Percentiles rank a stretch among this genome's conserved stretches.
phyloP scores from a whole-genome alignment of 108 stramenopile genomes.

The Phaeodactylum tricornutum region DNA sequence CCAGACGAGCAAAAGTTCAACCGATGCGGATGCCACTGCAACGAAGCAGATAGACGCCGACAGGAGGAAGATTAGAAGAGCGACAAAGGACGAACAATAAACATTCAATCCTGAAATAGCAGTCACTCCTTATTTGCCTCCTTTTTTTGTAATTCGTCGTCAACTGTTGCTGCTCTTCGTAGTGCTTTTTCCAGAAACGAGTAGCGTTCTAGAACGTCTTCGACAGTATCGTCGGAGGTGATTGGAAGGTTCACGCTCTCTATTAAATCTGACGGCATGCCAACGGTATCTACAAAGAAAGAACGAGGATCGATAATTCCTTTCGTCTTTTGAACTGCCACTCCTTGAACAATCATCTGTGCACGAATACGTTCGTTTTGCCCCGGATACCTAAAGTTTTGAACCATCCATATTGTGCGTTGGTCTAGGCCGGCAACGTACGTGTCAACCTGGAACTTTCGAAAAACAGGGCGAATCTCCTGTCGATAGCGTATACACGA shows the following conservation, averaged over 20 bases:
- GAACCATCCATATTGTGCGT: constrained; percentile 49
- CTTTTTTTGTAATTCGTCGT: constrained; percentile 3
- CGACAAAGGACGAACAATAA: too few relatives aligned
- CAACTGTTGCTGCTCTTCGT: background rate
- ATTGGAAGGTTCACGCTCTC: constrained; percentile 3
- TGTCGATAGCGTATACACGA: constrained; percentile 43
- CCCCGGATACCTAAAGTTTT: constrained; percentile 37
- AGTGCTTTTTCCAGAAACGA: background rate
- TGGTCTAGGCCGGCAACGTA: constrained; percentile 29
- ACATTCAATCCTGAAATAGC: too few relatives aligned
- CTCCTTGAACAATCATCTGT: constrained; percentile 13
- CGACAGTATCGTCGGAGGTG: background rate
- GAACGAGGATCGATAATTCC: constrained; percentile 4
- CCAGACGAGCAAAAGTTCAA: too few relatives aligned
- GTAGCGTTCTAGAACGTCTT: constrained; percentile 1
- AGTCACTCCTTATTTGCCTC: too few relatives aligned
- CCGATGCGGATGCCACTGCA: too few relatives aligned
- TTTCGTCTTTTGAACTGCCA: constrained; percentile 6
- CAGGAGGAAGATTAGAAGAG: too few relatives aligned
- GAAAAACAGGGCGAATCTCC: constrained; percentile 43
- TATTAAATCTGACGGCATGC: background rate
- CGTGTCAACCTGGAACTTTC: constrained; percentile 49
- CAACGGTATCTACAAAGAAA: constrained; percentile 3
- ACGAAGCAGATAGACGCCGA: too few relatives aligned
- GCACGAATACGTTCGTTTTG: constrained; percentile 8